phyloP scores from a whole-genome alignment of 805 yeast genomes.

The Saturnispora sanitii region DNA sequence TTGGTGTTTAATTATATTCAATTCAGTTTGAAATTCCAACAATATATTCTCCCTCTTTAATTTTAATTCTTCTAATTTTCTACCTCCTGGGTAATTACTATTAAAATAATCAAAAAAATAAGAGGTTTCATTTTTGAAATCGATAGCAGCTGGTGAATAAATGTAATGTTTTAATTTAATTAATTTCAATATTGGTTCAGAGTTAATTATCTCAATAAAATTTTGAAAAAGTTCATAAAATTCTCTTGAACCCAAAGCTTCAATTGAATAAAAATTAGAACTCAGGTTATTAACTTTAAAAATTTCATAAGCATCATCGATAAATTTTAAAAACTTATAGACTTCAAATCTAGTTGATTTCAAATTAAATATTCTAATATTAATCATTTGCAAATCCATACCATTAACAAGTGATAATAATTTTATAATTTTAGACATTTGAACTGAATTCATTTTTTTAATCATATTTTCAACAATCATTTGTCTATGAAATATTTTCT shows the following conservation, averaged over 20 bases:
- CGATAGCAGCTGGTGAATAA: slow-evolving; percentile 41
- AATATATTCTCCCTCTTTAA: slow-evolving; percentile 37
- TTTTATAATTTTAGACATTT: slow-evolving; percentile 23
- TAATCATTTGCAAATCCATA: slow-evolving; percentile 49
- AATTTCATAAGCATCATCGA: slow-evolving; percentile 30
- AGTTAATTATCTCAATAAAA: slow-evolving; percentile 3
- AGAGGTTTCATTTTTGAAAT: slow-evolving; percentile 32
- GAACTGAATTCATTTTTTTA: slow-evolving; percentile 29
- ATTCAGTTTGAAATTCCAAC: slow-evolving; percentile 39
- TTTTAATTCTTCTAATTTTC: slow-evolving; percentile 29
- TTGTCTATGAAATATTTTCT: slow-evolving; percentile 48
- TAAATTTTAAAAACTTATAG: slow-evolving; percentile 39
- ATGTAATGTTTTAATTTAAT: slow-evolving; percentile 38
- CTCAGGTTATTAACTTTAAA: slow-evolving; percentile 16
- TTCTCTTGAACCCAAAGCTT: slow-evolving; percentile 14
- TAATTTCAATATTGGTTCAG: slow-evolving; percentile 19
- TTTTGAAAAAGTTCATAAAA: not conserved
- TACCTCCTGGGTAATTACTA: slow-evolving; percentile 31
- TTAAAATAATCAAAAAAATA: slow-evolving; percentile 32
- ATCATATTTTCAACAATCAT: slow-evolving; percentile 48
- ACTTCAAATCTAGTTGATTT: slow-evolving; percentile 51
- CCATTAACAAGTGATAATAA: slow-evolving; percentile 20
- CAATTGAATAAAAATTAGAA: slow-evolving; percentile 10
- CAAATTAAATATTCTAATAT: slow-evolving; percentile 52
- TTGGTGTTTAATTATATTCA: slow-evolving; percentile 34